Evolutionary conservation across 225 moss, liverwort and hornwort genomes (phyloP).

Genomic region (Anthoceros angustus): DNA sequence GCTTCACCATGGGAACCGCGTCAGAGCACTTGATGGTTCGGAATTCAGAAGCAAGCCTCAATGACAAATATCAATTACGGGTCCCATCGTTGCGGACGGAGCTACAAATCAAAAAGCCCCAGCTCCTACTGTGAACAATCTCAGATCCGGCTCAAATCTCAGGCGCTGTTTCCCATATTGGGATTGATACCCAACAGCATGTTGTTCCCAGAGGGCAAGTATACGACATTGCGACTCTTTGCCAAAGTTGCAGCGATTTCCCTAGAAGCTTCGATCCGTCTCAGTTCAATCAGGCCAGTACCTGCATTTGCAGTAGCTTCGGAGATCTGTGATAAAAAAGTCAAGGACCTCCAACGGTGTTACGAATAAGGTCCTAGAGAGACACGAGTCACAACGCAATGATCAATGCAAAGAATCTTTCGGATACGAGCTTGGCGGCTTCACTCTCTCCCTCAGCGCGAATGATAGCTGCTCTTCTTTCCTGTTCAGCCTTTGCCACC

Average conservation of each 20-base stretch:
- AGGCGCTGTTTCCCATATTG: conserved; percentile 5
- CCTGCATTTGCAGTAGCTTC: conserved; percentile 78
- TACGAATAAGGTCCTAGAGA: not conserved
- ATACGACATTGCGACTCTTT: conserved; percentile 79
- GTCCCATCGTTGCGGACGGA: too few species aligned
- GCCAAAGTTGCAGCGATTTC: conserved; percentile 78
- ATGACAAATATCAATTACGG: too few species aligned
- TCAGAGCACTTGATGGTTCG: too few species aligned
- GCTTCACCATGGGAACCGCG: too few species aligned
- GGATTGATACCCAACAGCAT: conserved; percentile 86
- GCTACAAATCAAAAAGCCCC: too few species aligned
- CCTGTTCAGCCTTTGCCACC: conserved; percentile 90
- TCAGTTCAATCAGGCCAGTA: conserved; percentile 59
- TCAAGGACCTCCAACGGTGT: not conserved
- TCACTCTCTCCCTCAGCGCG: conserved; percentile 94
- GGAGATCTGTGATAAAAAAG: conserved; percentile 28
- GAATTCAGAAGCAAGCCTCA: too few species aligned
- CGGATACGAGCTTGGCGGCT: conserved; percentile 60
- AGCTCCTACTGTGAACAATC: too few species aligned
- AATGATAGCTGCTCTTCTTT: conserved; percentile 80
- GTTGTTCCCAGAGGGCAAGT: conserved; percentile 72
- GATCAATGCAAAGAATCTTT: not conserved
- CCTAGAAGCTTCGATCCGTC: conserved; percentile 75
- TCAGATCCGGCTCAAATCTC: too few species aligned
- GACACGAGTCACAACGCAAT: not conserved